Percentiles rank a stretch among this genome's conserved stretches.
Conservation (phyloP, 257 asterid genomes). For the Oldenlandia corymbosa region DNA sequence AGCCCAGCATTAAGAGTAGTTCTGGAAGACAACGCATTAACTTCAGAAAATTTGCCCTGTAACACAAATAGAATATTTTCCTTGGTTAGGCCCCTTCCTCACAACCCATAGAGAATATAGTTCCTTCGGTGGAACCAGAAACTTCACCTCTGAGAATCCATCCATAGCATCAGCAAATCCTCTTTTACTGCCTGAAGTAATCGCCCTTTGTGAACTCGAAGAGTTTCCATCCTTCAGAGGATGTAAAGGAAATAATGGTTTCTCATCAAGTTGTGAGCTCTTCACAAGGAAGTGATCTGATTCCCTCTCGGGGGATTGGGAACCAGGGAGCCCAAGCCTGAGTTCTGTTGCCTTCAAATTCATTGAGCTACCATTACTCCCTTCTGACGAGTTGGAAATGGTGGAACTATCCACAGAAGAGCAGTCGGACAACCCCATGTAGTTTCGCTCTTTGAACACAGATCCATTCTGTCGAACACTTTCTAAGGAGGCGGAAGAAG, state of each 20-base stretch:
- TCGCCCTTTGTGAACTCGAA: constrained; percentile 24
- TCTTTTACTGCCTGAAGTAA: constrained; percentile 60
- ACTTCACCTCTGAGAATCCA: constrained; percentile 43
- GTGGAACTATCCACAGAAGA: constrained; percentile 65
- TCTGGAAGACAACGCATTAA: constrained; percentile 18
- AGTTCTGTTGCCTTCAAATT: constrained; percentile 68
- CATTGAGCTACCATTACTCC: constrained; percentile 29
- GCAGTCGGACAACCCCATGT: constrained; percentile 64
- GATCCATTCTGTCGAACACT: constrained; percentile 36
- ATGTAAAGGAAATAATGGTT: constrained; percentile 54
- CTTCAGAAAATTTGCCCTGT: constrained; percentile 39
- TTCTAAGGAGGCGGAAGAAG: constrained; percentile 46
- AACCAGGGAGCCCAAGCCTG: constrained; percentile 67
- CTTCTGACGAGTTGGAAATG: constrained; percentile 39
- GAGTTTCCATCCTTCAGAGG: constrained; percentile 37
- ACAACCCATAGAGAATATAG: not conserved
- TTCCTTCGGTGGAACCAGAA: constrained; percentile 1
- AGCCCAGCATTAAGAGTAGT: constrained; percentile 13
- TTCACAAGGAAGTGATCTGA: constrained; percentile 26
- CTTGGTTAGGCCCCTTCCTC: constrained; percentile 11
- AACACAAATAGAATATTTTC: constrained; percentile 10
- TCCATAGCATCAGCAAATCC: constrained; percentile 71
- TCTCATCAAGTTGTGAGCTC: constrained; percentile 44
- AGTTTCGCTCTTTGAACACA: constrained; percentile 53
- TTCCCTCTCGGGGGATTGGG: constrained; percentile 47